Evolutionary conservation across 495 filamentous ascomycete genomes (phyloP).

Genomic region (Annulohypoxylon maeteangense): DNA sequence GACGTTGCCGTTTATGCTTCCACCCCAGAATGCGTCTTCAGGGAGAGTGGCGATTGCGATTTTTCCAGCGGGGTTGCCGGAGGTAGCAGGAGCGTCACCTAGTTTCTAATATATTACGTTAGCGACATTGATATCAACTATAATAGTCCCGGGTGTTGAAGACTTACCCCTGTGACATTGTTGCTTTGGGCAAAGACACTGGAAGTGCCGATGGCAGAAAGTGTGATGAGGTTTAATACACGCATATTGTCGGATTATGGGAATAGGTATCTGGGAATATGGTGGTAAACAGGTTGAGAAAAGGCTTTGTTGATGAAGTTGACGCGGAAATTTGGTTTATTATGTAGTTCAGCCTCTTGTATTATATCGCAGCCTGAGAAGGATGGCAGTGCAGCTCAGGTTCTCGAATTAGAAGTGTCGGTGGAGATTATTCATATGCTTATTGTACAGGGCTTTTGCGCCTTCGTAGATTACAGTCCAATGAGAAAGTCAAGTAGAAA

Average conservation of each 20-base stretch:
- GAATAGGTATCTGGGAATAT: too few species aligned
- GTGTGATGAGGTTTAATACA: slow-evolving; percentile 49
- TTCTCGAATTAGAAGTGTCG: slow-evolving; percentile 6
- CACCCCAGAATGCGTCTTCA: slow-evolving; percentile 58
- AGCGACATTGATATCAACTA: slow-evolving; percentile 13
- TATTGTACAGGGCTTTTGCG: slow-evolving; percentile 10
- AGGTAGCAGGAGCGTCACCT: slow-evolving; percentile 66
- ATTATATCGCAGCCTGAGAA: slow-evolving; percentile 7
- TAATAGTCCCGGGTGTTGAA: slow-evolving; percentile 15
- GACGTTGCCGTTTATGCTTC: slow-evolving; percentile 64
- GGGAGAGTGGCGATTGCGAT: slow-evolving; percentile 70
- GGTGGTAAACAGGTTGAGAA: not conserved
- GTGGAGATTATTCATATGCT: slow-evolving; percentile 14
- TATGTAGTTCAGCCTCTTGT: slow-evolving; percentile 18
- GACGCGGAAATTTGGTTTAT: not conserved
- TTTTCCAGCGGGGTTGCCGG: slow-evolving; percentile 70
- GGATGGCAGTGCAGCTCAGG: slow-evolving; percentile 12
- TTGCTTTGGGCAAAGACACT: slow-evolving; percentile 53
- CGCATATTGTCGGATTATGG: slow-evolving; percentile 51
- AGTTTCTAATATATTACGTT: slow-evolving; percentile 49
- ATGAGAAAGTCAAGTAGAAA: slow-evolving; percentile 3
- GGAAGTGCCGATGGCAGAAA: slow-evolving; percentile 53
- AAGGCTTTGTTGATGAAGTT: slow-evolving; percentile 11
- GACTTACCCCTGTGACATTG: slow-evolving; percentile 48
- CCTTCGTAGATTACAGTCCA: not conserved